phyloP scores from a whole-genome alignment of 352 stramenopile species.

The Globisporangium takayamanum region DNA sequence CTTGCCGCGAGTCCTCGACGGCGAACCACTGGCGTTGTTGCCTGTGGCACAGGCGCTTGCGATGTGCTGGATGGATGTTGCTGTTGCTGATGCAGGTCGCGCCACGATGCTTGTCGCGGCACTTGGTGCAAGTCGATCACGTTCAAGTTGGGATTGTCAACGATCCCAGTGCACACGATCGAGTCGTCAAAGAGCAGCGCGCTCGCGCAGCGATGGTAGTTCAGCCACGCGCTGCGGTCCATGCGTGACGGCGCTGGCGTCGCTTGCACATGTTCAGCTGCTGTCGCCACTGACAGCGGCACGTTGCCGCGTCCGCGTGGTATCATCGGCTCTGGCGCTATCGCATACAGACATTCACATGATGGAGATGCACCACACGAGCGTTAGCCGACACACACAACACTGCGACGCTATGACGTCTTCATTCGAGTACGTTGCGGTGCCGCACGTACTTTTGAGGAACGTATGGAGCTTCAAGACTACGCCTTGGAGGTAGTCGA shows the following conservation, averaged over 20 bases:
- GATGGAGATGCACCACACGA: background rate
- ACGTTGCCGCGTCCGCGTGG: background rate
- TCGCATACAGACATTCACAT: background rate
- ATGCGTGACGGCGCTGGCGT: background rate
- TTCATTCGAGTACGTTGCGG: background rate
- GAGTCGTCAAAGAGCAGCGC: conserved; percentile 43
- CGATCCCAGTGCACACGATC: conserved; percentile 42
- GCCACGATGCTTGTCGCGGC: conserved; percentile 1
- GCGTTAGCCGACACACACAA: background rate
- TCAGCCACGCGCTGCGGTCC: conserved; percentile 44
- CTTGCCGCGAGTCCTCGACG: background rate
- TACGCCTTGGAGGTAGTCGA: conserved; percentile 32
- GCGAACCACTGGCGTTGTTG: background rate
- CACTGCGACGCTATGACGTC: background rate
- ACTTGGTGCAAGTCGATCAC: conserved; percentile 50
- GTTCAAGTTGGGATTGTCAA: conserved; percentile 31
- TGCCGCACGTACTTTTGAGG: conserved; percentile 27
- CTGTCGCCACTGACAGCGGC: conserved; percentile 28
- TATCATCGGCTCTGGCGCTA: background rate
- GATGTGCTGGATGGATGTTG: background rate
- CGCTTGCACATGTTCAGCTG: conserved; percentile 17
- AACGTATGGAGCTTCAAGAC: conserved; percentile 58
- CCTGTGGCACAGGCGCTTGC: background rate
- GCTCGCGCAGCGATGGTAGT: conserved; percentile 38
- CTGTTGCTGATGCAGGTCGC: background rate